phyloP scores from a whole-genome alignment of 352 stramenopile species.

The Pythium sp. region DNA sequence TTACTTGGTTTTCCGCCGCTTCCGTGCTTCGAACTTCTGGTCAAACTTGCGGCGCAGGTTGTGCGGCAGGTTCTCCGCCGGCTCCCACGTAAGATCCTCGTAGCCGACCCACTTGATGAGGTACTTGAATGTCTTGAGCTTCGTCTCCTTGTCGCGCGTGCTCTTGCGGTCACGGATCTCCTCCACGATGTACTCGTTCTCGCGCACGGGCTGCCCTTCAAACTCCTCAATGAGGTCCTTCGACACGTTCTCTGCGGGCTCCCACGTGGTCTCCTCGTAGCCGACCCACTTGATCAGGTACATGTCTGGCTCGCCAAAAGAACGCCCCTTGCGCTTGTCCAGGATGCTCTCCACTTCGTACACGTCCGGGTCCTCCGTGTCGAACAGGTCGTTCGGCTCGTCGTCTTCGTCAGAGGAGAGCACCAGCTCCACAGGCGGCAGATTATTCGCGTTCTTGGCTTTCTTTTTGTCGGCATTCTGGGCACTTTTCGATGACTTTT shows the following conservation, averaged over 20 bases:
- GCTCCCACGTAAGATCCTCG: conserved; percentile 78
- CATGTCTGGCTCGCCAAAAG: conserved; percentile 55
- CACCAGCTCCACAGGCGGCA: conserved; percentile 57
- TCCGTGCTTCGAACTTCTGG: conserved; percentile 53
- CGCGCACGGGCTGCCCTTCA: conserved; percentile 63
- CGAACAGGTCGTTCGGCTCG: conserved; percentile 73
- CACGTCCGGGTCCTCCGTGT: conserved; percentile 74
- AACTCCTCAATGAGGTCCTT: conserved; percentile 82
- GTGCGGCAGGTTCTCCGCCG: conserved; percentile 69
- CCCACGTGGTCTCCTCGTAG: conserved; percentile 79
- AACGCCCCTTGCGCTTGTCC: conserved; percentile 42
- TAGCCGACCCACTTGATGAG: conserved; percentile 87
- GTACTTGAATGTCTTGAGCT: conserved; percentile 75
- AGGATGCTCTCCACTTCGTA: conserved; percentile 80
- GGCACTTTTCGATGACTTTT: conserved; percentile 17
- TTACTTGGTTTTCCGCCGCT: conserved; percentile 15
- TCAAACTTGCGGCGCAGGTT: conserved; percentile 81
- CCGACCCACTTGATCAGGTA: conserved; percentile 85
- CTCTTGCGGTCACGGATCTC: conserved; percentile 64
- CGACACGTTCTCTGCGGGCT: conserved; percentile 70
- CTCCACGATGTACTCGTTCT: conserved; percentile 76
- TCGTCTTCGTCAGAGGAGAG: conserved; percentile 74
- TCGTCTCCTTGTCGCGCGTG: conserved; percentile 60
- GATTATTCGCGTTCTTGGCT: conserved; percentile 38
- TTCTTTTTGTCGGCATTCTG: conserved; percentile 23